A percentile compares a stretch with the other conserved stretches of the same genome.
Conservation (phyloP, 176 grass and related monocot species). For the Hordeum marinum region DNA sequence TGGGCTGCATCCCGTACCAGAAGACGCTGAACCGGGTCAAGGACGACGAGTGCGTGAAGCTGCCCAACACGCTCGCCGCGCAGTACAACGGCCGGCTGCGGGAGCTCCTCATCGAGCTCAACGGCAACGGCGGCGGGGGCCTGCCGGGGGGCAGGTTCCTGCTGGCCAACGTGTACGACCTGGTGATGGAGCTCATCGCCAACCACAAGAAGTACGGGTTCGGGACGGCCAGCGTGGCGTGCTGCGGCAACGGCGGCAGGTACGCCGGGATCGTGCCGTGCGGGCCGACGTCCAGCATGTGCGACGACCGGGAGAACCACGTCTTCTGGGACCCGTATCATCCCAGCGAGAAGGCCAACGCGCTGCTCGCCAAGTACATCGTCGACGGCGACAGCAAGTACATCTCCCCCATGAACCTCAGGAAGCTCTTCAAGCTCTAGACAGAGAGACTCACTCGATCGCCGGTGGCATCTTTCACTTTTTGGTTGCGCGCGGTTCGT, state of each 20-base stretch:
- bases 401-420: conserved; percentile 77
- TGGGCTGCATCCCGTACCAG: conserved; percentile 98
- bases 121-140: not conserved
- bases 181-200: conserved; percentile 64
- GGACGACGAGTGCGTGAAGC: conserved; percentile 57
- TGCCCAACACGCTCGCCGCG: conserved; percentile 73
- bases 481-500: not conserved
- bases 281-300: conserved; percentile 67
- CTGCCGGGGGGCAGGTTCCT: conserved; percentile 66
- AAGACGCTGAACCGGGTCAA: conserved; percentile 64
- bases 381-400: conserved; percentile 79
- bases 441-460: not conserved
- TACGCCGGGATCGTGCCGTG: conserved; percentile 77
- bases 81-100: conserved; percentile 60
- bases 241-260: conserved; percentile 72
- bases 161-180: conserved; percentile 90
- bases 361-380: conserved; percentile 66
- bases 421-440: conserved; percentile 61
- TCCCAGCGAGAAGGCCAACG: conserved; percentile 78
- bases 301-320: conserved; percentile 35
- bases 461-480: not conserved
- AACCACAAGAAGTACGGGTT: conserved; percentile 74
- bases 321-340: conserved; percentile 98
- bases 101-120: conserved; percentile 64
- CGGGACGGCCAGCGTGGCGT: conserved; percentile 54